phyloP scores from a whole-genome alignment of 192 early-diverging fungal species.

The Chytriomyces hyalinus region DNA sequence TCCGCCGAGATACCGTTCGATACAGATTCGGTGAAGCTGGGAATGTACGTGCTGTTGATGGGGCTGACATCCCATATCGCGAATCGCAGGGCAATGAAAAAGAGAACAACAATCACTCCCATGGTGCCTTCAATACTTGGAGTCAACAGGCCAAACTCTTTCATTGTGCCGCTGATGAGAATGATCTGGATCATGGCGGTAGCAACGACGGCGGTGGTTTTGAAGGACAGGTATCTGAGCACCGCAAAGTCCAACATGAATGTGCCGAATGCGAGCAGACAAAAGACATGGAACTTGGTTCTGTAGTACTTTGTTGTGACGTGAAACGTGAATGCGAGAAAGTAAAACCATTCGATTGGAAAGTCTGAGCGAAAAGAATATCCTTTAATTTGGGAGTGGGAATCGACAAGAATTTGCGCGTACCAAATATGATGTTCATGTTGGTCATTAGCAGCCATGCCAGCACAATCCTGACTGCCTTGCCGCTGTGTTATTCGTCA shows the following conservation, averaged over 20 bases:
- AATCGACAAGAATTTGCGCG: not conserved
- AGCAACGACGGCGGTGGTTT: conserved; percentile 34
- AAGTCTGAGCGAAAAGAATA: conserved; percentile 30
- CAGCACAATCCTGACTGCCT: conserved; percentile 10
- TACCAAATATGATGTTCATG: conserved; percentile 48
- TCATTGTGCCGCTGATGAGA: conserved; percentile 39
- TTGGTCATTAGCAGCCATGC: conserved; percentile 45
- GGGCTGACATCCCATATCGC: conserved; percentile 44
- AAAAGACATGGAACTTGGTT: conserved; percentile 10
- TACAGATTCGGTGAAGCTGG: not conserved
- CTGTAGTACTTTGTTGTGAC: conserved; percentile 44
- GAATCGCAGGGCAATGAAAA: conserved; percentile 47
- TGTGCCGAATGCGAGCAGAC: conserved; percentile 13
- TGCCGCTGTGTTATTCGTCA: not conserved
- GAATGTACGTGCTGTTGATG: conserved; percentile 26
- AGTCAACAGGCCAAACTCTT: conserved; percentile 46
- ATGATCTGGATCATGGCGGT: conserved; percentile 47
- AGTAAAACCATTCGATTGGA: conserved; percentile 56
- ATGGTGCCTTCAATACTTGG: conserved; percentile 35
- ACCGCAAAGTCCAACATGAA: conserved; percentile 41
- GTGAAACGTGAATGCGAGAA: conserved; percentile 43
- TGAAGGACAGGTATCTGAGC: conserved; percentile 32
- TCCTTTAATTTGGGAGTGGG: not conserved
- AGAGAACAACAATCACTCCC: conserved; percentile 34
- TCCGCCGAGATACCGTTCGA: too few species aligned